Evolutionary conservation across 108 stramenopile genomes (phyloP).

Genomic region (Skeletonema marinoi): DNA sequence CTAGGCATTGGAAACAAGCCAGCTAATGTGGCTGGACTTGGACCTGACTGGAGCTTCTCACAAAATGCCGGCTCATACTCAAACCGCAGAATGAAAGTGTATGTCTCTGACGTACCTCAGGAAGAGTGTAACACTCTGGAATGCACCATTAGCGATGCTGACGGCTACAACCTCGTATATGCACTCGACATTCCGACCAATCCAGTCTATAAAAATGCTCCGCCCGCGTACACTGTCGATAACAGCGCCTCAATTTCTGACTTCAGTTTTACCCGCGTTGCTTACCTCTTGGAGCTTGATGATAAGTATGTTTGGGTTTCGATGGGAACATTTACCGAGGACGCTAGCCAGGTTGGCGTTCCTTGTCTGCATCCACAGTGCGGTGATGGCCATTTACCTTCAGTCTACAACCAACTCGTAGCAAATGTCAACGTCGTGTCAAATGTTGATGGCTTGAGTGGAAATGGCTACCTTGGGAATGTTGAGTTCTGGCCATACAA

Average conservation of each 20-base stretch:
- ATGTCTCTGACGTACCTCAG: background rate
- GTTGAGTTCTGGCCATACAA: conserved; percentile 4
- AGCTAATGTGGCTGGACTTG: background rate
- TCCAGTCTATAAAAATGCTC: background rate
- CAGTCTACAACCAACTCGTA: background rate
- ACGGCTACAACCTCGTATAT: background rate
- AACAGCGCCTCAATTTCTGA: background rate
- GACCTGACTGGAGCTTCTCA: conserved; percentile 3
- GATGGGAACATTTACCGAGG: background rate
- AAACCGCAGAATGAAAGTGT: background rate
- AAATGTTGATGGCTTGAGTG: background rate
- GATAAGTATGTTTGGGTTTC: conserved; percentile 7
- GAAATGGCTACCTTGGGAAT: background rate
- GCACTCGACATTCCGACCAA: background rate
- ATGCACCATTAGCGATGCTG: background rate
- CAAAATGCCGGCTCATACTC: background rate
- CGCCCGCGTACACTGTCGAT: background rate
- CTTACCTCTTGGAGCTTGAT: background rate
- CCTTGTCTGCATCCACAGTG: background rate
- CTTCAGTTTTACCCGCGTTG: background rate
- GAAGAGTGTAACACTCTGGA: background rate
- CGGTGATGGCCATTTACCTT: background rate
- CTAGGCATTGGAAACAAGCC: conserved; percentile 12
- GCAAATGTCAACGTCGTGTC: background rate
- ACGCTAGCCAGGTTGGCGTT: background rate